Base-by-base conservation (phyloP, 768 basidiomycete species). In the Tricholoma bakamatsutake region DNA sequence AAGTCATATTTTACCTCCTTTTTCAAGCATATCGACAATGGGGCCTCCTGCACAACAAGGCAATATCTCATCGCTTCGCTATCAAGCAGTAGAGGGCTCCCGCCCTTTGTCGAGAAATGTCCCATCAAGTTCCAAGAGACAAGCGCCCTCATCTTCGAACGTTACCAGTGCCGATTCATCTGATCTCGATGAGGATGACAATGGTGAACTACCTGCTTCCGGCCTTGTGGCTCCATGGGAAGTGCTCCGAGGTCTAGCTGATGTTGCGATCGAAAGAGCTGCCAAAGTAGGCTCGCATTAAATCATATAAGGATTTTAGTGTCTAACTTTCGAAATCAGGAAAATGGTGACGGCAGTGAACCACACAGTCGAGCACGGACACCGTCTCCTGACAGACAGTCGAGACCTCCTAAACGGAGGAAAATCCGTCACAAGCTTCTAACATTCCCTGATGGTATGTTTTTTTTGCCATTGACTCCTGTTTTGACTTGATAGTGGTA, bases 211-310 rank as follows among this genome's bases (percentile, higher is more conserved):
- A 12, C 91, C 92, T 0, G 87, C 87, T 35, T 81, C 80, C 39
- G 90, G 92, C 48, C 80, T 93, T 47, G 84, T 91, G 53, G 91
- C 90, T 8, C 92, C 92, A 50, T 89, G 88, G 85, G 89, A 91
- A 71, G 90, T 92, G 40, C 75, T 92, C 51, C 77, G 88, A 59
- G 87, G 88, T 47, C 70, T 92, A 56, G 90, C 89, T 35, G 88
- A 90, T 72, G 88, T 90, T 30, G 89, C 90, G 34, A 85, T 83
- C 55, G 83, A 90, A 67, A 79, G 87, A 52, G 89, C 87, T 58
- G 84, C 84, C 52, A 88, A 88, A 79, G 90, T 87, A 66, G 53
- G 75, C 67, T 34, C 50, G 52, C 33, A 59, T 55, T 49, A 37
- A 47, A 15, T 27, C 35, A 45, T 53, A 31, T 24, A 3, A 30